A percentile compares a stretch with the other conserved stretches of the same genome.
phyloP scores from a whole-genome alignment of 371 early-diverging fungal genomes.

The Sporodiniella umbellata region DNA sequence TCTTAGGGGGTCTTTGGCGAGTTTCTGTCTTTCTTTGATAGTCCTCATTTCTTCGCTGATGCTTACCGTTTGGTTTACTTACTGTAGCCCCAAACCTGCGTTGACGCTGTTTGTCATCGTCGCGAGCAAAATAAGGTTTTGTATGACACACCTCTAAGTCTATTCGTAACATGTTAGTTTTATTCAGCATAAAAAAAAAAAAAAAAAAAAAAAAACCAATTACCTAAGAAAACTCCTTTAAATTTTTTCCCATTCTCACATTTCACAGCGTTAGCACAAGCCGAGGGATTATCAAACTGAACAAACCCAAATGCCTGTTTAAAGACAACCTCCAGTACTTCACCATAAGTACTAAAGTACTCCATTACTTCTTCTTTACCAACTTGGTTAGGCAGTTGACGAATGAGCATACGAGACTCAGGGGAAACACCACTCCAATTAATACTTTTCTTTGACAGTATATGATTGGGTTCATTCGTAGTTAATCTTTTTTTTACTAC shows the following conservation, averaged over 20 bases:
- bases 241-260: conserved; percentile 38
- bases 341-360: conserved; percentile 47
- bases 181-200: neutral
- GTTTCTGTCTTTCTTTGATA: neutral
- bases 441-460: conserved; percentile 24
- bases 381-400: conserved; percentile 31
- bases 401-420: conserved; percentile 44
- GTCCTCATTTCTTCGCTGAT: conserved; percentile 1
- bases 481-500: conserved; percentile 7
- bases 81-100: neutral
- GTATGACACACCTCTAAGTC: conserved; percentile 26
- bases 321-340: conserved; percentile 36
- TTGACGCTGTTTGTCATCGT: conserved; percentile 1
- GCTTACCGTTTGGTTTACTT: neutral
- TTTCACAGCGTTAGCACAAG: conserved; percentile 39
- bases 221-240: conserved; percentile 38
- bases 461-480: conserved; percentile 12
- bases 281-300: conserved; percentile 36
- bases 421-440: conserved; percentile 29
- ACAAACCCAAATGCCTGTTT: conserved; percentile 40
- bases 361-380: conserved; percentile 34
- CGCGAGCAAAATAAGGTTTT: conserved; percentile 26
- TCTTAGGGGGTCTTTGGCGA: neutral
- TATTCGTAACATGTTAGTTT: neutral
- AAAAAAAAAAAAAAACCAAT: too few species aligned